phyloP scores from a whole-genome alignment of 257 asterid genomes.

The Verbascum thapsus region DNA sequence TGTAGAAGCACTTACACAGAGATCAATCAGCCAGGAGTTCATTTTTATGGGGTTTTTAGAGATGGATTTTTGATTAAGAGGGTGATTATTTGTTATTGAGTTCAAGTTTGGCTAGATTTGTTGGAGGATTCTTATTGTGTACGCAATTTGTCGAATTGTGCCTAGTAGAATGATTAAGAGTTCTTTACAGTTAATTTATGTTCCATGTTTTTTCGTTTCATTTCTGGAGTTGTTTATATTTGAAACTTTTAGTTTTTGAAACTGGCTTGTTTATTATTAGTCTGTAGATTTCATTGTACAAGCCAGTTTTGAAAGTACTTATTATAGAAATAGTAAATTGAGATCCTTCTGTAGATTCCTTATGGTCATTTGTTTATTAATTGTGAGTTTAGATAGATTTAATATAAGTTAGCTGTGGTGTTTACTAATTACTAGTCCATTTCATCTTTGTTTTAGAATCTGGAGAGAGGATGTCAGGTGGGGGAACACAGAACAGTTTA shows the following conservation, averaged over 20 bases:
- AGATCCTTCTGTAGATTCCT: constrained; percentile 28
- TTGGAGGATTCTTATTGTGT: constrained; percentile 7
- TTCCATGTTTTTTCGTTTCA: not conserved
- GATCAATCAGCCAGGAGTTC: constrained; percentile 30
- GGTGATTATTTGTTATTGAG: constrained; percentile 12
- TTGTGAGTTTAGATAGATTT: constrained; percentile 28
- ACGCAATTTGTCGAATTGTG: not conserved
- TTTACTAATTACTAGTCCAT: constrained; percentile 22
- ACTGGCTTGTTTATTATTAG: constrained; percentile 4
- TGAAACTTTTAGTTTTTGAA: constrained; percentile 12
- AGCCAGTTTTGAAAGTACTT: constrained; percentile 4
- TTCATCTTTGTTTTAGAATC: constrained; percentile 36
- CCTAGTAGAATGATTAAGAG: not conserved
- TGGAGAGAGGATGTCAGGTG: constrained; percentile 71
- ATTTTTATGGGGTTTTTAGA: constrained; percentile 17
- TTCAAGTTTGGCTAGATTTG: constrained; percentile 24
- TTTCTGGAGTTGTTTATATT: not conserved
- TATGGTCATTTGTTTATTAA: constrained; percentile 21
- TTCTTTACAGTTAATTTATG: constrained; percentile 5
- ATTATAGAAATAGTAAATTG: constrained; percentile 19
- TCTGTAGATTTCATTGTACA: constrained; percentile 17
- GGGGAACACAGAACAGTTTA: constrained; percentile 82
- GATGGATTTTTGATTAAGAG: constrained; percentile 26
- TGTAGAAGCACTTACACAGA: constrained; percentile 8
- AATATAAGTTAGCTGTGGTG: constrained; percentile 27